These are phyloP conservation scores for Cladorrhinum sp. DNA, from an alignment of 2,329 filamentous ascomycete species.

Conservation along the genomic window DNA sequence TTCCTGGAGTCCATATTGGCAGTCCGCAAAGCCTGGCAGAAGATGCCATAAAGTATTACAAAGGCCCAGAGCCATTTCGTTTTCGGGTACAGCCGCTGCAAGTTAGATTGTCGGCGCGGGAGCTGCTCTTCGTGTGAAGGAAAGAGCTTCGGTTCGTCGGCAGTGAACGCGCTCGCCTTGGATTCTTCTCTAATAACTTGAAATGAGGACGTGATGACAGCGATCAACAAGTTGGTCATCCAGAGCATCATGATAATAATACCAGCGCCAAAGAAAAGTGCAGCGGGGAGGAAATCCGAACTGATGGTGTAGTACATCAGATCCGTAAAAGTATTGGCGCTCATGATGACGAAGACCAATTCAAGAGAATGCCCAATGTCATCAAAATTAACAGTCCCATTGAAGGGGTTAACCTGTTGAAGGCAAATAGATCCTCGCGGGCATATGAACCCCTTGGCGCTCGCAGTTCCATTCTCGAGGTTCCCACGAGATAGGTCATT, in stretches of 20 bases:
- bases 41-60: constrained; percentile 75
- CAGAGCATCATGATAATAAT: constrained; percentile 94
- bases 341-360: constrained; percentile 97
- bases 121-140: constrained; percentile 39
- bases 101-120: constrained; percentile 40
- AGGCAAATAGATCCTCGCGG: constrained; percentile 80
- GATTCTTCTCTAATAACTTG: constrained; percentile 97
- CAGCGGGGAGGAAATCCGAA: constrained; percentile 83
- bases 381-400: constrained; percentile 88
- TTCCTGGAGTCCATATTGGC: constrained; percentile 66
- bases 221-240: constrained; percentile 91
- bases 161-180: constrained; percentile 87
- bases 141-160: constrained; percentile 49
- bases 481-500: constrained; percentile 31
- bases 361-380: constrained; percentile 90
- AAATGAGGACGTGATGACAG: constrained; percentile 97
- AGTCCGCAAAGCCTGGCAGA: constrained; percentile 75
- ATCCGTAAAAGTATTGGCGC: constrained; percentile 93
- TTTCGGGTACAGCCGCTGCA: constrained; percentile 73
- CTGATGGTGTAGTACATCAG: constrained; percentile 91
- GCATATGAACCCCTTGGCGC: constrained; percentile 82
- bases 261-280: constrained; percentile 69
- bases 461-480: constrained; percentile 48
- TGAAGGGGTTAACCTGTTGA: constrained; percentile 74
- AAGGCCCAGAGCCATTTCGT: constrained; percentile 75